Percentiles rank a stretch among this genome's conserved stretches.
Evolutionary conservation across 257 asterid species (phyloP).

Genomic region (Leptodermis oblonga): DNA sequence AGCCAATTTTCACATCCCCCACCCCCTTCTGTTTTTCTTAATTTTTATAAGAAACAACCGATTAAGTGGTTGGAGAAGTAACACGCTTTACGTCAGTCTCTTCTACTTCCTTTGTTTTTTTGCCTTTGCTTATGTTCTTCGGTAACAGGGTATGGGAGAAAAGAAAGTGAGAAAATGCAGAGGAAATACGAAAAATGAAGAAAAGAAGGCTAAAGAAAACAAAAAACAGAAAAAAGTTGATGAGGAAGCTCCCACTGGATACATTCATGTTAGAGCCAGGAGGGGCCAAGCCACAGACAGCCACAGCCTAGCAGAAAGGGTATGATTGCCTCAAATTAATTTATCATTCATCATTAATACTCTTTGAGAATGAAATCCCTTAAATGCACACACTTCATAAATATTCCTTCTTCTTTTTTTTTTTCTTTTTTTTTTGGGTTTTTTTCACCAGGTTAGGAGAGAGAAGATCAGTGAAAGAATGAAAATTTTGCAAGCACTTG

Average conservation of each 20-base stretch:
- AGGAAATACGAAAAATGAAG: constrained; percentile 21
- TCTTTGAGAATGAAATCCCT: background rate
- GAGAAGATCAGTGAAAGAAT: constrained; percentile 85
- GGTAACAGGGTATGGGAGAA: constrained; percentile 32
- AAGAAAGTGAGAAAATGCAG: constrained; percentile 37
- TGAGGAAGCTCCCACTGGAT: constrained; percentile 41
- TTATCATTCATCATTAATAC: background rate
- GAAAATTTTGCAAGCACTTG: constrained; percentile 73
- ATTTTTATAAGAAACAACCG: no score
- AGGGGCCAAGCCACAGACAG: constrained; percentile 94
- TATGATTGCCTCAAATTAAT: constrained; percentile 14
- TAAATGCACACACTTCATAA: background rate
- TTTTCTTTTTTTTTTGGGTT: no score
- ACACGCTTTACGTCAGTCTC: background rate
- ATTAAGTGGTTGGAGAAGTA: no score
- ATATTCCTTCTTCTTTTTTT: no score
- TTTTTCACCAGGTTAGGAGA: constrained; percentile 88
- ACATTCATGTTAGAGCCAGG: constrained; percentile 82
- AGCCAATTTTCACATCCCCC: no score
- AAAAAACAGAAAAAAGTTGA: constrained; percentile 26
- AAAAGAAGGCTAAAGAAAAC: constrained; percentile 24
- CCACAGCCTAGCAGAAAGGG: constrained; percentile 95
- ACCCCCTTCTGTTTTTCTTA: no score
- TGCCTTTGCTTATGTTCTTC: background rate
- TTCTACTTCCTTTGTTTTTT: background rate